Evolutionary conservation across 139 green algal genomes (phyloP), one percentile per base, ranked within the genome.

Genomic region (Edaphochlamys debaryana): DNA sequence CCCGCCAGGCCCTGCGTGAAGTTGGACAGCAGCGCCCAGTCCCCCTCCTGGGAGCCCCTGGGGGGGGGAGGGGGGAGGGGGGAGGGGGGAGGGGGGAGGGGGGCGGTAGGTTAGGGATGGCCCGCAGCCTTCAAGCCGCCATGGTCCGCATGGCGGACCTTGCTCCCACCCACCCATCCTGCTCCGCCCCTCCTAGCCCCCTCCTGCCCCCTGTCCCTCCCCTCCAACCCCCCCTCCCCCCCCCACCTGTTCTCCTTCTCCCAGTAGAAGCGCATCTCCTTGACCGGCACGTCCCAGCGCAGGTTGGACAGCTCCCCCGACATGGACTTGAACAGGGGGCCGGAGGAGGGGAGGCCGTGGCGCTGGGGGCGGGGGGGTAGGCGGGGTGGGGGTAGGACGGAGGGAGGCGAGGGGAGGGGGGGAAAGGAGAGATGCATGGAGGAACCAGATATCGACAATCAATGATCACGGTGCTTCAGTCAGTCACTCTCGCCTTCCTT

Each of bases 301-400:
- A 94, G 74, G 87, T 94, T 94, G 76, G 54, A 79, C 66, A 94
- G 79, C 79, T 95, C 89, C 11, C 93, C 93, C 63, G 85, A 89
- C 2, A 87, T 60, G 20, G 76, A 71, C 86, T 97, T 97, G 80
- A 94, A 94, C 19, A 96, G 81, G 4, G 90, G 86, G 0, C 92
- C 94, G 3, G 62, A 48, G 17, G 41, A 0, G 4, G 82, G 81
- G 40, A 93, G 48, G 27, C 69, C 84, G n/a, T 80, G 37, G 4
- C 72, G 79, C 89, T 93, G 76, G 8, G n/a, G n/a, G n/a, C n/a
- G n/a, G n/a, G n/a, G n/a, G n/a, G n/a, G n/a, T n/a, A n/a, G n/a
- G n/a, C n/a, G n/a, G n/a, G n/a, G n/a, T n/a, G 32, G 34, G 32
- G 29, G 29, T 37, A 13, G 66, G 66, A 4, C 7, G 6, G 66